Conservation (phyloP, 805 yeast genomes). For the Metschnikowia santaceciliae region DNA sequence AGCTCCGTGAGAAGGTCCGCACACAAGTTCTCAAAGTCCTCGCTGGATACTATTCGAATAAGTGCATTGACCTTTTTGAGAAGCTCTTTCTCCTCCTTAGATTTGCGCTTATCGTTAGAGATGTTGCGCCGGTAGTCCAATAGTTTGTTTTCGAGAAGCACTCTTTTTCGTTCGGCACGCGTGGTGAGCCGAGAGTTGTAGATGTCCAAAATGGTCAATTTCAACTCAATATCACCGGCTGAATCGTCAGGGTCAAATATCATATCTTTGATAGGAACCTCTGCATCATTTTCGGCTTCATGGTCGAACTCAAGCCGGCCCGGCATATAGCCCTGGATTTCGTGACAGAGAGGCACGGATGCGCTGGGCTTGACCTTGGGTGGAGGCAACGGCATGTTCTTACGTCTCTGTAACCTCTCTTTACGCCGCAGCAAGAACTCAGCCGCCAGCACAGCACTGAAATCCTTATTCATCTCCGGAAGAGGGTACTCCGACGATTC, state of each 20-base stretch:
- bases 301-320: conserved; percentile 96
- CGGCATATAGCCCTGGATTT: conserved; percentile 97
- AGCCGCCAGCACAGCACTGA: conserved; percentile 55
- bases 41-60: conserved; percentile 73
- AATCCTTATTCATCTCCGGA: conserved; percentile 77
- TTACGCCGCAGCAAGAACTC: conserved; percentile 68
- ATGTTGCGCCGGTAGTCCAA: conserved; percentile 82
- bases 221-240: conserved; percentile 82
- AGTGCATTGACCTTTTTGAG: conserved; percentile 72
- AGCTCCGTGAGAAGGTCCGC: conserved; percentile 75
- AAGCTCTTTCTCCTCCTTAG: conserved; percentile 87
- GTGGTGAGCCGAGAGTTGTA: conserved; percentile 86
- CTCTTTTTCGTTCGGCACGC: conserved; percentile 89
- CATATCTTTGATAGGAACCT: conserved; percentile 90
- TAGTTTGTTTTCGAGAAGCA: conserved; percentile 68
- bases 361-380: conserved; percentile 87
- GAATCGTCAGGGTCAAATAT: conserved; percentile 91
- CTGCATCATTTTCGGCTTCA: conserved; percentile 97
- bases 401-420: conserved; percentile 64
- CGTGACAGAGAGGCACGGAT: conserved; percentile 94
- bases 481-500: conserved; percentile 75
- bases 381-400: conserved; percentile 68
- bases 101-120: conserved; percentile 76
- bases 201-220: conserved; percentile 80
- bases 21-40: conserved; percentile 73